phyloP scores from a whole-genome alignment of 2,329 filamentous ascomycete genomes.

The Fusarium sp. region DNA sequence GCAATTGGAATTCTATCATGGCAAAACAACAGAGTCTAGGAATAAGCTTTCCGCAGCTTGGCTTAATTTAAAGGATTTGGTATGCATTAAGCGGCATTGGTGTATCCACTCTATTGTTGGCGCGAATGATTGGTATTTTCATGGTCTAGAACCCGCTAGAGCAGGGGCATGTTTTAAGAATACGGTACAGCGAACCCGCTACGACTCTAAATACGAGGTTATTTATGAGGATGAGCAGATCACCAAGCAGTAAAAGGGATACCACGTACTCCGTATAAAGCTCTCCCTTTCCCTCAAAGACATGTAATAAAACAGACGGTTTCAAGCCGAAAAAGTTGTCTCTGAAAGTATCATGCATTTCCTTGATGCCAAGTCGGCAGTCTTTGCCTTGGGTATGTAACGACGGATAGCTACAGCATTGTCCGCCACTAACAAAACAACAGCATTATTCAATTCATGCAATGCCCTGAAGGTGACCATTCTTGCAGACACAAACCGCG shows the following conservation, averaged over 20 bases:
- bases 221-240: background rate
- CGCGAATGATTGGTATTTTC: background rate
- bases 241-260: background rate
- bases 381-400: slow-evolving; percentile 15
- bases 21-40: too few relatives aligned
- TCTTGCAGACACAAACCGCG: slow-evolving; percentile 55
- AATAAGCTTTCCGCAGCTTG: too few relatives aligned
- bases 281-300: background rate
- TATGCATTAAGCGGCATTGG: background rate
- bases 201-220: background rate
- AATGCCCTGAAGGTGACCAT: slow-evolving; percentile 36
- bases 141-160: background rate
- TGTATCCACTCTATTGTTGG: background rate
- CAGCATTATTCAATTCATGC: slow-evolving; percentile 20
- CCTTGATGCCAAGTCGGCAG: background rate
- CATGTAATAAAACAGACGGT: background rate
- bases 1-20: too few relatives aligned
- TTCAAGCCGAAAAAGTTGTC: background rate
- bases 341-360: slow-evolving; percentile 14
- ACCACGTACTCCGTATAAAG: background rate
- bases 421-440: background rate
- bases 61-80: too few relatives aligned
- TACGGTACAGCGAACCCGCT: background rate
- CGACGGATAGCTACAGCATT: accelerated
- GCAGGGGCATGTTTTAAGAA: background rate